These are phyloP conservation scores for Ustilago bromivora DNA, from an alignment of 1,284 basidiomycete species.

Conservation along the genomic window DNA sequence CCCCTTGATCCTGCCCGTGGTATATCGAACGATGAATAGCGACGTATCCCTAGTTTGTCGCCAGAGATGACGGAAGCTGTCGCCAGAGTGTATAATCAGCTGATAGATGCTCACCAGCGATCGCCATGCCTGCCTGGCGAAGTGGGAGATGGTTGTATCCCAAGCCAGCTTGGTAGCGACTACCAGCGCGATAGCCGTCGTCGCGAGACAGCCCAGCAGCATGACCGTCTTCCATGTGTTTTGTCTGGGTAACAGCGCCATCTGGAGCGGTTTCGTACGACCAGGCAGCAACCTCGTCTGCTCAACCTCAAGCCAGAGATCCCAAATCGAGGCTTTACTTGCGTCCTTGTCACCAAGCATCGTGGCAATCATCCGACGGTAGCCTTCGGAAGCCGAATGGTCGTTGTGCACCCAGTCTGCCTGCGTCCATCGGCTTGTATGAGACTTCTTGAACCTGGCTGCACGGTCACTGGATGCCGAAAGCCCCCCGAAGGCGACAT, in stretches of 20 bases:
- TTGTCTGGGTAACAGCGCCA: slow-evolving; percentile 32
- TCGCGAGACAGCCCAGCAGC: slow-evolving; percentile 33
- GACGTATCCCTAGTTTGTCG: slow-evolving; percentile 23
- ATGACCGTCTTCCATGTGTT: slow-evolving; percentile 28
- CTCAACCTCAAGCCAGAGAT: slow-evolving; percentile 29
- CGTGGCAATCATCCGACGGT: slow-evolving; percentile 39
- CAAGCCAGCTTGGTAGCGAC: slow-evolving; percentile 34
- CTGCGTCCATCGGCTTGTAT: slow-evolving; percentile 30
- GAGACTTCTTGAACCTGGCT: slow-evolving; percentile 20
- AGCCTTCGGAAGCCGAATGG: slow-evolving; percentile 43
- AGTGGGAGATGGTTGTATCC: slow-evolving; percentile 37
- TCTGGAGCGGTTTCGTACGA: slow-evolving; percentile 27
- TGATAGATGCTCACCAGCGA: slow-evolving; percentile 35
- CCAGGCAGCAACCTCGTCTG: slow-evolving; percentile 34
- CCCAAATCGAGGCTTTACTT: slow-evolving; percentile 29
- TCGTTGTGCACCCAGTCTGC: slow-evolving; percentile 53
- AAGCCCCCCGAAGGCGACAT: slow-evolving; percentile 20
- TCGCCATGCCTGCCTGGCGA: slow-evolving; percentile 37
- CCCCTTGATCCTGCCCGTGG: slow-evolving; percentile 11
- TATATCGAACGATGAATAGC: slow-evolving; percentile 32
- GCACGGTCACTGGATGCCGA: slow-evolving; percentile 30
- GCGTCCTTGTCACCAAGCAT: slow-evolving; percentile 32
- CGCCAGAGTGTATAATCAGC: slow-evolving; percentile 30
- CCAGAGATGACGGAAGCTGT: slow-evolving; percentile 30
- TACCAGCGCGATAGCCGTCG: slow-evolving; percentile 20